These are phyloP conservation scores for Isabelozyma gotoi DNA, from an alignment of 805 yeast genomes.

Conservation along the genomic window DNA sequence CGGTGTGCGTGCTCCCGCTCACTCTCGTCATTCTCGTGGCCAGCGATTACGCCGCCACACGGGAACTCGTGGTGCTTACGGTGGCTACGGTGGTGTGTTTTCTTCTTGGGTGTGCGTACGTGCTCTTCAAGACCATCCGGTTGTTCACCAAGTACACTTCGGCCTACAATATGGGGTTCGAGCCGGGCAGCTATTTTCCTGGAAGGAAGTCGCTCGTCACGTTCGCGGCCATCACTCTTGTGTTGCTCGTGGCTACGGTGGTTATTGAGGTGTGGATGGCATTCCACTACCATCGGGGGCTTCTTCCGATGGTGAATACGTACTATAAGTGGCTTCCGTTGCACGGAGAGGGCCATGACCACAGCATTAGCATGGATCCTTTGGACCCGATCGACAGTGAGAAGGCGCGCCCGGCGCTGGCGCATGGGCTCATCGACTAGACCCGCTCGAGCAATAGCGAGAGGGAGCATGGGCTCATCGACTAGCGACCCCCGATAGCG, in stretches of 20 bases:
- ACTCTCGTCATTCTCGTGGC: conserved; percentile 38
- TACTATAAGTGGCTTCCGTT: conserved; percentile 7
- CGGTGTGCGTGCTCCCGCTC: conserved; percentile 45
- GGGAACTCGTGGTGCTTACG: conserved; percentile 30
- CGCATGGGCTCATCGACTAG: background rate
- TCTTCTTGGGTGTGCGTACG: conserved; percentile 43
- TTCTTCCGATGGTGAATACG: conserved; percentile 13
- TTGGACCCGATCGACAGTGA: background rate
- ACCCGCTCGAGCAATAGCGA: no score
- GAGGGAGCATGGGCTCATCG: no score
- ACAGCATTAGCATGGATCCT: background rate
- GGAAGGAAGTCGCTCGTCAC: conserved; percentile 45
- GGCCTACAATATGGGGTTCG: conserved; percentile 25
- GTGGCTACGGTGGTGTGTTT: conserved; percentile 26
- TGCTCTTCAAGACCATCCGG: conserved; percentile 45
- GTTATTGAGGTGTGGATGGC: conserved; percentile 13
- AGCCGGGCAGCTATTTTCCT: conserved; percentile 39
- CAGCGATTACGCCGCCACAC: conserved; percentile 34
- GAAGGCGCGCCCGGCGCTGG: background rate
- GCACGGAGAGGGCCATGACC: background rate
- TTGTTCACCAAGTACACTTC: conserved; percentile 44
- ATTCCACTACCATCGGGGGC: conserved; percentile 17
- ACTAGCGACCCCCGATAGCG: no score
- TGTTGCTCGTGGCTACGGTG: conserved; percentile 37
- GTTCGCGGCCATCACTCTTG: conserved; percentile 44